These are phyloP conservation scores for Fusarium anthophilum DNA, from an alignment of 2,329 filamentous ascomycete genomes.

Conservation along the genomic window DNA sequence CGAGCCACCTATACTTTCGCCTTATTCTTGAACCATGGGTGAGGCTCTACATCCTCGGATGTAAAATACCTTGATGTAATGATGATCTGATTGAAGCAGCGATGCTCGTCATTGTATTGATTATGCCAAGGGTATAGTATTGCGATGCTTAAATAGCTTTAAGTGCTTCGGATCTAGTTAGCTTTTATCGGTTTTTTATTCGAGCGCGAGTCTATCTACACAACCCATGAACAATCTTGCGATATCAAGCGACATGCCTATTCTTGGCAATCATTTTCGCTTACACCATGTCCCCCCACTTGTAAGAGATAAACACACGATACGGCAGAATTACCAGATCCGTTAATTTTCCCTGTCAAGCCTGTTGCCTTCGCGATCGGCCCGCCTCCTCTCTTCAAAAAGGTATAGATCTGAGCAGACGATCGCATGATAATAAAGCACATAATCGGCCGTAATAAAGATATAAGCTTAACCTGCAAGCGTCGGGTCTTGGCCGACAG, in stretches of 20 bases:
- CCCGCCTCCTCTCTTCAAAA: background rate
- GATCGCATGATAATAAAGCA: background rate
- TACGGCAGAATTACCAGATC: background rate
- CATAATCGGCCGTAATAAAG: background rate
- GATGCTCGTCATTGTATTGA: background rate
- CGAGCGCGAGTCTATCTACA: background rate
- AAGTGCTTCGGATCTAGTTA: background rate
- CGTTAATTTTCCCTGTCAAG: background rate
- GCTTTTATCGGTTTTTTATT: background rate
- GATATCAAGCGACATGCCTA: background rate
- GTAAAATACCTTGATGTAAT: too few species aligned
- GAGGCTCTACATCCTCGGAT: rapidly evolving
- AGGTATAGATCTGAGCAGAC: background rate
- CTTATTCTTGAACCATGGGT: background rate
- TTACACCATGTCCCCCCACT: background rate
- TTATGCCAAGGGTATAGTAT: background rate
- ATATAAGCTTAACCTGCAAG: slow-evolving; percentile 26
- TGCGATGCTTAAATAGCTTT: background rate
- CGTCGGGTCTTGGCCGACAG: slow-evolving; percentile 28
- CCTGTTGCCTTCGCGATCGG: background rate
- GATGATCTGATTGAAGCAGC: background rate
- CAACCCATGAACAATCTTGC: background rate
- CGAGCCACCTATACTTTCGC: background rate
- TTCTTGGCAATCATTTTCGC: background rate
- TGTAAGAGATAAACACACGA: background rate